phyloP scores from a whole-genome alignment of 768 basidiomycete species.

The Hysterangium stoloniferum region DNA sequence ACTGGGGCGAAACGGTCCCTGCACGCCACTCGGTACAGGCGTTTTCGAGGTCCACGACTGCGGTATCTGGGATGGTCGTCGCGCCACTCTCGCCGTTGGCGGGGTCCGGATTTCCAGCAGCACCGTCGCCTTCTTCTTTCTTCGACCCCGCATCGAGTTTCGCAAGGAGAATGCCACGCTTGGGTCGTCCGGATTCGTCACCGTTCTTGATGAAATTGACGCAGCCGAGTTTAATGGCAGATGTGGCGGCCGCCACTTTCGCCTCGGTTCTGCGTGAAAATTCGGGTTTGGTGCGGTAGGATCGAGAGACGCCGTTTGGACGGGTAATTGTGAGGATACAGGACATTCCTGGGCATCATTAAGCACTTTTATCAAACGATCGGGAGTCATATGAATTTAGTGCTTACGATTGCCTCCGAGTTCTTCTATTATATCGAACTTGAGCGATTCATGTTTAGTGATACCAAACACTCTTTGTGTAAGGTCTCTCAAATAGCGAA shows the following conservation, averaged over 20 bases:
- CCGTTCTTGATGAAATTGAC: conserved; percentile 48
- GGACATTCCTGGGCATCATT: conserved; percentile 36
- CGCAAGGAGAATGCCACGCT: conserved; percentile 26
- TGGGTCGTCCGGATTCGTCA: conserved; percentile 32
- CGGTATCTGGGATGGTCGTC: conserved; percentile 6
- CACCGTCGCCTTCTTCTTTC: conserved; percentile 13
- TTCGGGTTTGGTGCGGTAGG: conserved; percentile 43
- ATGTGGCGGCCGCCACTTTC: conserved; percentile 40
- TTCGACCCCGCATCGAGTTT: conserved; percentile 22
- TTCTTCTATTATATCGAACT: conserved; percentile 39
- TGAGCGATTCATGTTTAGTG: conserved; percentile 27
- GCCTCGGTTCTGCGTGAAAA: conserved; percentile 46
- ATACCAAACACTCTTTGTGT: conserved; percentile 37
- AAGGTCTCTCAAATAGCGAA: conserved; percentile 34
- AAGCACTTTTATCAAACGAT: conserved; percentile 1
- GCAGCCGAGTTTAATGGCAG: conserved; percentile 54
- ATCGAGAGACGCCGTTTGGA: conserved; percentile 41
- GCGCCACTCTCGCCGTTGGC: neutral
- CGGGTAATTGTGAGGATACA: conserved; percentile 57
- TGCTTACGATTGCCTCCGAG: conserved; percentile 29
- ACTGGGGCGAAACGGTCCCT: conserved; percentile 42
- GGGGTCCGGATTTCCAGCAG: neutral
- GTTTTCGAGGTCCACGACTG: conserved; percentile 39
- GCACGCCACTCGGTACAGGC: conserved; percentile 50
- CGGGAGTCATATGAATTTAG: neutral